These are phyloP conservation scores for Rutidosis leptorrhynchoides DNA, from an alignment of 129 eudicot genomes.

Conservation along the genomic window DNA sequence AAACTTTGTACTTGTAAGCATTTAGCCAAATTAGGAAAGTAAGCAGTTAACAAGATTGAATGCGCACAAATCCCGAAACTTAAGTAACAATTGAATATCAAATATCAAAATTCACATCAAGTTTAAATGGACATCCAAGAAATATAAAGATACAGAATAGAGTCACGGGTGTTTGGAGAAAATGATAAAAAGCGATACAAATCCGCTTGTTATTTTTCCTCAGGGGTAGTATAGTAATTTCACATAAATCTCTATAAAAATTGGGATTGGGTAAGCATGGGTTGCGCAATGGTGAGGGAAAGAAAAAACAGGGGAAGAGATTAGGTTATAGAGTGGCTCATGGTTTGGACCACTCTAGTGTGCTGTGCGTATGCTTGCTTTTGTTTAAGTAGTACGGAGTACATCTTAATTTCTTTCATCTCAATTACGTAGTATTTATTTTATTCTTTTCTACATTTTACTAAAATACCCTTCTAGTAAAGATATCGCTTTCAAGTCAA, in stretches of 20 bases:
- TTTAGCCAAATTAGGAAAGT: conserved; percentile 23
- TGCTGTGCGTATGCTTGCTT: conserved; percentile 15
- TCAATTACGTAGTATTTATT: conserved; percentile 29
- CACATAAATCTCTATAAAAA: not conserved
- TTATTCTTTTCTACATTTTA: conserved; percentile 5
- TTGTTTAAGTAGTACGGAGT: too few species aligned
- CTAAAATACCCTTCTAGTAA: conserved; percentile 23
- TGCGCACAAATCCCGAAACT: conserved; percentile 38
- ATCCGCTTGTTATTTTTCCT: conserved; percentile 17
- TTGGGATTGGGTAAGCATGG: conserved; percentile 16
- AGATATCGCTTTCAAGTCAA: too few species aligned
- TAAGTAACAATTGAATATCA: conserved; percentile 21
- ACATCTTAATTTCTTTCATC: conserved; percentile 7
- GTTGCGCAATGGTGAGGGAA: conserved; percentile 30
- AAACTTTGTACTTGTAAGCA: not conserved
- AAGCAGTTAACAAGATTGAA: not conserved
- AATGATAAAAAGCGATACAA: conserved; percentile 23
- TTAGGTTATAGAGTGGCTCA: conserved; percentile 22
- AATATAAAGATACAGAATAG: conserved; percentile 30
- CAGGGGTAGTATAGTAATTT: conserved; percentile 2
- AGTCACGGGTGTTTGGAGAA: conserved; percentile 32
- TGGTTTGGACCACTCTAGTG: conserved; percentile 50
- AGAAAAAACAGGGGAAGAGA: conserved; percentile 47
- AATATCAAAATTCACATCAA: conserved; percentile 19
- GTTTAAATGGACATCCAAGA: conserved; percentile 31